These are phyloP conservation scores for Lyophyllum shimeji DNA, from an alignment of 768 basidiomycete species.

Conservation along the genomic window DNA sequence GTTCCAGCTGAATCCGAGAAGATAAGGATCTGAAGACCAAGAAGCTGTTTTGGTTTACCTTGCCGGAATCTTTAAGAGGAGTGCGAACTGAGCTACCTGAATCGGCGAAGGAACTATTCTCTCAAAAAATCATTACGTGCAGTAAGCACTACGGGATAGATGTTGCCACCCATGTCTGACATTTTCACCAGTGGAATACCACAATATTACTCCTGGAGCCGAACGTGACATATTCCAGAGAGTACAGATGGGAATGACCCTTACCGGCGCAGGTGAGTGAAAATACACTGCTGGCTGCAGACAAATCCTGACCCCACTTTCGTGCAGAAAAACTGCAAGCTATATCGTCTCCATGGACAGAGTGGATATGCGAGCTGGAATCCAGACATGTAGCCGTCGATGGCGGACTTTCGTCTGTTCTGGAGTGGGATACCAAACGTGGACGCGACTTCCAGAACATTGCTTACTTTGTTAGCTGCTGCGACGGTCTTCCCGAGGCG, in stretches of 20 bases:
- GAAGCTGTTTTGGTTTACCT: slow-evolving; percentile 63
- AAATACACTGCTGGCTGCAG: not conserved
- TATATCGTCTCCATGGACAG: slow-evolving; percentile 67
- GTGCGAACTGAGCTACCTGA: slow-evolving; percentile 54
- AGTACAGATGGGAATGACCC: slow-evolving; percentile 76
- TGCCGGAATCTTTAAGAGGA: slow-evolving; percentile 42
- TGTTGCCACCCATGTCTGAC: not conserved
- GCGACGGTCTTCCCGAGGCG: slow-evolving; percentile 50
- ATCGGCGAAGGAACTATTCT: slow-evolving; percentile 49
- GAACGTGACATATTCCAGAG: slow-evolving; percentile 84
- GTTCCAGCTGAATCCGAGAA: slow-evolving; percentile 20
- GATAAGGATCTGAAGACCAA: slow-evolving; percentile 59
- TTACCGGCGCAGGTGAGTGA: slow-evolving; percentile 66
- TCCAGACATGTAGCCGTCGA: slow-evolving; percentile 54
- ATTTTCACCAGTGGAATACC: slow-evolving; percentile 61
- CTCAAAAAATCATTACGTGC: slow-evolving; percentile 61
- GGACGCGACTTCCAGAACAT: slow-evolving; percentile 79
- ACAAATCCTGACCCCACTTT: not conserved
- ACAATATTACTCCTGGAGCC: slow-evolving; percentile 45
- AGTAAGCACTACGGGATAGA: slow-evolving; percentile 39
- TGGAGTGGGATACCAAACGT: slow-evolving; percentile 66
- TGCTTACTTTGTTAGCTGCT: slow-evolving; percentile 68
- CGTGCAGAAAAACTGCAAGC: slow-evolving; percentile 75
- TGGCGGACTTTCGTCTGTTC: slow-evolving; percentile 52
- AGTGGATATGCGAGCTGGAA: slow-evolving; percentile 65